phyloP scores from a whole-genome alignment of 306 rosid genomes.

The Inga leiocalycina region DNA sequence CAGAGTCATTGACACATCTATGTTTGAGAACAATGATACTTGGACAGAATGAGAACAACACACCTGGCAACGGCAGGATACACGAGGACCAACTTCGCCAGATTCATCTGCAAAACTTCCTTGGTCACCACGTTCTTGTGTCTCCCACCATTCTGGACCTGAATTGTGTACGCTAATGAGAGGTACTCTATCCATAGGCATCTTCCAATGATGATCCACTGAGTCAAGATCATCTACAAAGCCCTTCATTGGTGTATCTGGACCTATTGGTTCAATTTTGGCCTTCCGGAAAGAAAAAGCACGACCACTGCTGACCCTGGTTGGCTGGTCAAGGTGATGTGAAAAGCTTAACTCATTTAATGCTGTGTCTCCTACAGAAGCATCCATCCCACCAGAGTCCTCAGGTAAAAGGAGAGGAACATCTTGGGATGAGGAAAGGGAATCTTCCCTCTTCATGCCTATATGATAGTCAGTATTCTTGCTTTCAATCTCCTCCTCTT shows the following conservation, averaged over 20 bases:
- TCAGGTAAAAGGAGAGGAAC: conserved; percentile 82
- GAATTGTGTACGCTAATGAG: not conserved
- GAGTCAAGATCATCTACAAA: conserved; percentile 81
- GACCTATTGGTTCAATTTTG: conserved; percentile 61
- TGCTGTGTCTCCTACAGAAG: conserved; percentile 53
- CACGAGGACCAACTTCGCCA: conserved; percentile 95
- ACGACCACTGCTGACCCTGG: conserved; percentile 37
- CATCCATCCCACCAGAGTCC: conserved; percentile 56
- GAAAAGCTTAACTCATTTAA: conserved; percentile 31
- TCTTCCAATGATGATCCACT: conserved; percentile 47
- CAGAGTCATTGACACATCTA: conserved; percentile 1
- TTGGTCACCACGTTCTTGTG: conserved; percentile 82
- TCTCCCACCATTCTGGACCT: conserved; percentile 93
- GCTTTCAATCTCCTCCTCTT: conserved; percentile 55
- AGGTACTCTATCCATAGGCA: conserved; percentile 42
- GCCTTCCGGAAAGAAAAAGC: conserved; percentile 50
- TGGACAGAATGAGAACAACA: conserved; percentile 18
- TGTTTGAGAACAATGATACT: conserved; percentile 5
- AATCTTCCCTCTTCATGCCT: conserved; percentile 57
- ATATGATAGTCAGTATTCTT: conserved; percentile 35
- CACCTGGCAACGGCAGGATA: conserved; percentile 96
- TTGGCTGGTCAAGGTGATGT: conserved; percentile 40
- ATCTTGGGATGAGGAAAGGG: conserved; percentile 76
- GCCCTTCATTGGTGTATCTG: conserved; percentile 81
- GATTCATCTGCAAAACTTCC: conserved; percentile 77